phyloP scores from a whole-genome alignment of 2,329 filamentous ascomycete species.

The Alternaria triticina region DNA sequence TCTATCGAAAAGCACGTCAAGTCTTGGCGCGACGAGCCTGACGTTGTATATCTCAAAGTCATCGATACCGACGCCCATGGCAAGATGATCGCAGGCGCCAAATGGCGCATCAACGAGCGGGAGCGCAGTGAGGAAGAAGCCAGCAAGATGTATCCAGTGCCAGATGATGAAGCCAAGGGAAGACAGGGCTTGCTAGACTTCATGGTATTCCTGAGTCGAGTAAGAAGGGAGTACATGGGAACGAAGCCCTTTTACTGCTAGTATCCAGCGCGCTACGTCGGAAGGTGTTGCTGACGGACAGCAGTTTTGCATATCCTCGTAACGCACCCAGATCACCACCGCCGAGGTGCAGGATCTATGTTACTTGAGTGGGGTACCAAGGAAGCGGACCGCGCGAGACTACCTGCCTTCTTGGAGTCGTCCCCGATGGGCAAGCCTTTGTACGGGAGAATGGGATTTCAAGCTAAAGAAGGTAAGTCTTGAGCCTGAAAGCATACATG shows the following conservation, averaged over 20 bases:
- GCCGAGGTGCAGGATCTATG: constrained; percentile 51
- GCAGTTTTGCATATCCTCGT: constrained; percentile 40
- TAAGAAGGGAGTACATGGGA: constrained; percentile 41
- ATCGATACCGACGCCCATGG: constrained; percentile 41
- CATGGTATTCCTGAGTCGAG: constrained; percentile 29
- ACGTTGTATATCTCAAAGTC: constrained; percentile 40
- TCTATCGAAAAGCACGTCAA: constrained; percentile 35
- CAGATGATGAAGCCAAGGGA: constrained; percentile 30
- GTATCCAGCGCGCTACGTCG: not conserved
- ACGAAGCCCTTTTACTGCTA: constrained; percentile 45
- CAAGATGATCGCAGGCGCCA: constrained; percentile 44
- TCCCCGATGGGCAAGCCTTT: constrained; percentile 49
- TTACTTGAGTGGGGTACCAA: constrained; percentile 50
- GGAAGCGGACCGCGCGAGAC: constrained; percentile 48
- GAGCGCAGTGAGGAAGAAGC: constrained; percentile 41
- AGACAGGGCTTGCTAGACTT: constrained; percentile 37
- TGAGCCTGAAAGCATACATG: not conserved
- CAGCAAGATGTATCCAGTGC: constrained; percentile 35
- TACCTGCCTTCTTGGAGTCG: constrained; percentile 53
- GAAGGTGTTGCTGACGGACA: not conserved
- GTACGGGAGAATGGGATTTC: constrained; percentile 46
- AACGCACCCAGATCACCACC: constrained; percentile 50
- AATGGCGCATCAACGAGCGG: constrained; percentile 45
- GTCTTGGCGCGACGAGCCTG: constrained; percentile 30
- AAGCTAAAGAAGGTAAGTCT: constrained; percentile 1